Conservation (phyloP, 169 alveolate species). For the Eimeria maxima region DNA sequence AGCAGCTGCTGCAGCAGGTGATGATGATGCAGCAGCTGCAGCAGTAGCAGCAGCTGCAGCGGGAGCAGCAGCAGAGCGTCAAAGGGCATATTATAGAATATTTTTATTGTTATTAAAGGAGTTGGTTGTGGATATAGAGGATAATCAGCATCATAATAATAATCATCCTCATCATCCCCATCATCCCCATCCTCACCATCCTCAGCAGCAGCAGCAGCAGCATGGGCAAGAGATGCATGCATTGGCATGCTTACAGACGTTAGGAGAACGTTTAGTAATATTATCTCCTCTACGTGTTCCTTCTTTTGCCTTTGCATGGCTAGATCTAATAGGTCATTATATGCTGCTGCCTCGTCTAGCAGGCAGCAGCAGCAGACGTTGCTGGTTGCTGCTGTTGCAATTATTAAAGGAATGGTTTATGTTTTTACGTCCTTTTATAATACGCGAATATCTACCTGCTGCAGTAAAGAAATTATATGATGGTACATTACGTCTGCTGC, state of each 20-base stretch:
- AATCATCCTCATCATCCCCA: neutral
- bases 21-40: conserved; percentile 82
- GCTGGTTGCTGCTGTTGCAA: conserved; percentile 92
- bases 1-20: neutral
- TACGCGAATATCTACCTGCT: conserved; percentile 39
- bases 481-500: conserved; percentile 91
- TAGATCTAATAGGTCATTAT: conserved; percentile 96
- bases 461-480: conserved; percentile 77
- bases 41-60: neutral
- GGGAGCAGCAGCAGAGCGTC: conserved; percentile 73
- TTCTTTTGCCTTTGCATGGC: conserved; percentile 98
- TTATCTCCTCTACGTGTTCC: conserved; percentile 96
- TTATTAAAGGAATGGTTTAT: conserved; percentile 93
- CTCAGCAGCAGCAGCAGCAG: too few species aligned
- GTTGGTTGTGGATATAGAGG: conserved; percentile 15
- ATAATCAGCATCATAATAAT: neutral
- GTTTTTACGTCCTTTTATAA: conserved; percentile 56
- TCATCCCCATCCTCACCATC: neutral
- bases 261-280: conserved; percentile 85
- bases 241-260: conserved; percentile 81
- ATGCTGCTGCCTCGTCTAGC: conserved; percentile 92
- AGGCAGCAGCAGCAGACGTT: conserved; percentile 42
- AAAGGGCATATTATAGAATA: conserved; percentile 88
- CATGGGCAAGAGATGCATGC: neutral
- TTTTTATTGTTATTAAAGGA: conserved; percentile 88